A percentile compares a stretch with the other conserved stretches of the same genome.
These are phyloP conservation scores for Geosiphon pyriformis DNA, from an alignment of 192 early-diverging fungal species.

Conservation along the genomic window DNA sequence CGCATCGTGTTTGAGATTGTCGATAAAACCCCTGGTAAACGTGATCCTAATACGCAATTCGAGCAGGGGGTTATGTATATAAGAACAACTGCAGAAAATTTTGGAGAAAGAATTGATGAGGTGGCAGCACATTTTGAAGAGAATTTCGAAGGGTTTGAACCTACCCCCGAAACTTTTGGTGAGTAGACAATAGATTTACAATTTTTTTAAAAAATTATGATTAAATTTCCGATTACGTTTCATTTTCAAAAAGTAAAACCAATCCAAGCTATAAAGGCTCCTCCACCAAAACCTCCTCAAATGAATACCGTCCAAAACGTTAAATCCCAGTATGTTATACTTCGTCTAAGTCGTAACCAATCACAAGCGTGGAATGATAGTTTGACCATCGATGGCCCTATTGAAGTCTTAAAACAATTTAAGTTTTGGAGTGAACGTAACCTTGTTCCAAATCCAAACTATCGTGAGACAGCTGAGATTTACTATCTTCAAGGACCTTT, in stretches of 20 bases:
- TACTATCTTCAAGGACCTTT: not conserved
- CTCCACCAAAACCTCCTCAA: not conserved
- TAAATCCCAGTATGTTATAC: not conserved
- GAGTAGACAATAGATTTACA: not conserved
- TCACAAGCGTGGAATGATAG: not conserved
- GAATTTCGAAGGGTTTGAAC: not conserved
- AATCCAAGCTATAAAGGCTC: not conserved
- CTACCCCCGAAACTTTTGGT: not conserved
- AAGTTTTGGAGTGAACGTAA: not conserved
- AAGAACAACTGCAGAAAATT: not conserved
- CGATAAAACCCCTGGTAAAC: not conserved
- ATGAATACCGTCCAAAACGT: not conserved
- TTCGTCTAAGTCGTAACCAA: not conserved
- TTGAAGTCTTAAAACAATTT: not conserved
- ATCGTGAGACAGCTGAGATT: not conserved
- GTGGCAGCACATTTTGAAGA: not conserved
- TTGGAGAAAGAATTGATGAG: conserved; percentile 5
- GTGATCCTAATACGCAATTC: not conserved
- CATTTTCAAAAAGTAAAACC: too few relatives aligned
- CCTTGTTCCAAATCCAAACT: not conserved
- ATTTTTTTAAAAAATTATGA: too few relatives aligned
- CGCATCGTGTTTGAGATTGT: not conserved
- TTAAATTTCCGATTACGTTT: too few relatives aligned
- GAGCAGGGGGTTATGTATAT: conserved; percentile 1
- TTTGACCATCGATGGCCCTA: conserved; percentile 1